Evolutionary conservation across 805 yeast genomes (phyloP).

Genomic region (Candida vaughaniae): DNA sequence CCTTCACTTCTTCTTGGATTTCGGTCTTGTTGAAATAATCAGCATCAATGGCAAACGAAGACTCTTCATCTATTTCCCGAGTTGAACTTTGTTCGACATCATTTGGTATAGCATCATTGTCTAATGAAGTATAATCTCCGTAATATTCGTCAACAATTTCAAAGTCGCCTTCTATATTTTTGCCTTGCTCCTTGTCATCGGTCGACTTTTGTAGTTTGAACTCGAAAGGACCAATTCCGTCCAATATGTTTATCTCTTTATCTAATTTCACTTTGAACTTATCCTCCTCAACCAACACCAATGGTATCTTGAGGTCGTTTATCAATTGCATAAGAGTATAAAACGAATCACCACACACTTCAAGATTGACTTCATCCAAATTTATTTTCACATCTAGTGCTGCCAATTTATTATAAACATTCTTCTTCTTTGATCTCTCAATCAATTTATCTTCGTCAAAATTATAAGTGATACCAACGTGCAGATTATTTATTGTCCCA

Average conservation of each 20-base stretch:
- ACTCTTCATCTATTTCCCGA: neutral
- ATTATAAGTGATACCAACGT: slow-evolving; percentile 25
- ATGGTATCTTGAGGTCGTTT: slow-evolving; percentile 70
- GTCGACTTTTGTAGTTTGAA: neutral
- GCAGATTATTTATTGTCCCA: slow-evolving; percentile 43
- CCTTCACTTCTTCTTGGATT: slow-evolving; percentile 3
- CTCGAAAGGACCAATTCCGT: slow-evolving; percentile 37
- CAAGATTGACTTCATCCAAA: slow-evolving; percentile 48
- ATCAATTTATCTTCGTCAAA: slow-evolving; percentile 4
- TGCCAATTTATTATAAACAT: slow-evolving; percentile 18
- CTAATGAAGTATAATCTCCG: slow-evolving; percentile 1
- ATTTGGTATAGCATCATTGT: neutral
- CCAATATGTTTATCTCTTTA: slow-evolving; percentile 37
- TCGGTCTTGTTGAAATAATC: slow-evolving; percentile 8
- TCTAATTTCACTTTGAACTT: slow-evolving; percentile 48
- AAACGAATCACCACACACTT: slow-evolving; percentile 81
- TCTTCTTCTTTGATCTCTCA: slow-evolving; percentile 3
- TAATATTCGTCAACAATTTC: slow-evolving; percentile 22
- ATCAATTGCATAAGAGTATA: slow-evolving; percentile 66
- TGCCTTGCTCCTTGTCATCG: slow-evolving; percentile 1
- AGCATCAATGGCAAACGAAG: slow-evolving; percentile 4
- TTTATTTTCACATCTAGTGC: slow-evolving; percentile 46
- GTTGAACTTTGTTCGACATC: neutral
- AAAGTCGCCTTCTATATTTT: slow-evolving; percentile 8
- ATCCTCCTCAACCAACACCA: slow-evolving; percentile 56